Evolutionary conservation across 495 filamentous ascomycete species (phyloP).

Genomic region (Beverwykella pulmonaria): DNA sequence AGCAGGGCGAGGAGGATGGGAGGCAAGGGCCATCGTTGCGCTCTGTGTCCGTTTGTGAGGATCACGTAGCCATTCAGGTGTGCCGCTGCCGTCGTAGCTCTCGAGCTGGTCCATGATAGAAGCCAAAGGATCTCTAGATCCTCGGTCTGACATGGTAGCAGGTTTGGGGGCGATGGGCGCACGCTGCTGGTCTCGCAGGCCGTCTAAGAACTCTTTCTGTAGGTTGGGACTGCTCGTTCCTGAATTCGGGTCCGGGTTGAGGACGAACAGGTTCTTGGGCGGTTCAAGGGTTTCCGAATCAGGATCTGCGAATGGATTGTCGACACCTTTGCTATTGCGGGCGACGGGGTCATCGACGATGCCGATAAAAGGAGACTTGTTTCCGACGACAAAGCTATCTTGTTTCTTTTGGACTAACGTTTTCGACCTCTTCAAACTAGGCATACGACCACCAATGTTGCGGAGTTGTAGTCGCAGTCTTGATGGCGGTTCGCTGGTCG

Average conservation of each 20-base stretch:
- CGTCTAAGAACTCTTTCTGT: constrained; percentile 16
- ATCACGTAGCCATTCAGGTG: constrained; percentile 35
- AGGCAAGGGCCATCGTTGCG: constrained; percentile 28
- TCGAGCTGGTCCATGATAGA: constrained; percentile 30
- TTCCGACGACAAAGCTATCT: constrained; percentile 13
- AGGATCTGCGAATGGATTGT: constrained; percentile 37
- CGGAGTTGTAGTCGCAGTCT: constrained; percentile 29
- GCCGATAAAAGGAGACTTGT: constrained; percentile 29
- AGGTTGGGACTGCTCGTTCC: neutral
- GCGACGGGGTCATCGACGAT: constrained; percentile 27
- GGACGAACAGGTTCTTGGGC: constrained; percentile 10
- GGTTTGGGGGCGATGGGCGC: constrained; percentile 27
- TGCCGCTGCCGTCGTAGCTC: constrained; percentile 27
- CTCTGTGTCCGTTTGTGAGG: constrained; percentile 30
- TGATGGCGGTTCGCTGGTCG: constrained; percentile 34
- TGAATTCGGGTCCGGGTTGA: constrained; percentile 25
- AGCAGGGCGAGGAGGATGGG: constrained; percentile 36
- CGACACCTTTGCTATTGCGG: constrained; percentile 19
- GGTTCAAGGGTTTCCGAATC: constrained; percentile 12
- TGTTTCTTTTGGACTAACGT: constrained; percentile 18
- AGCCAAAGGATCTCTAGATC: constrained; percentile 31
- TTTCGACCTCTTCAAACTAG: constrained; percentile 32
- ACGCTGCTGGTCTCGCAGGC: constrained; percentile 33
- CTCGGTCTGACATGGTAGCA: constrained; percentile 3
- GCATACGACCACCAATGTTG: constrained; percentile 33